Conservation (phyloP, 306 rosid species). For the Erythrophleum fordii region DNA sequence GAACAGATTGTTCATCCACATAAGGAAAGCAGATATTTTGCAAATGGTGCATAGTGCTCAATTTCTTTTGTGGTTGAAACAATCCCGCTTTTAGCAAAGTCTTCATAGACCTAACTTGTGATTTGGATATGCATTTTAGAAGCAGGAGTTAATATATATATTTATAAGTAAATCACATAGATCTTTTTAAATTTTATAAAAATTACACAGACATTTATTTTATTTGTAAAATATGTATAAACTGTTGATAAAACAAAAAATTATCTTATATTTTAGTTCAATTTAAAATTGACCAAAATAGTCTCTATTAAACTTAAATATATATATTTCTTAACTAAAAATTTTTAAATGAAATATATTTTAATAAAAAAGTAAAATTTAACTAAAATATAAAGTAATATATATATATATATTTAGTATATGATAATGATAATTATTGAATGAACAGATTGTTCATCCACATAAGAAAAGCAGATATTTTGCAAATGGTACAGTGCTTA, state of each 20-base stretch:
- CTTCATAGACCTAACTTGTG: neutral
- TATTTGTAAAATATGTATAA: neutral
- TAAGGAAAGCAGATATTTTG: neutral
- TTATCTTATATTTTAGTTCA: no score
- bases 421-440: neutral
- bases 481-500: neutral
- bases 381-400: no score
- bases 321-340: no score
- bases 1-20: neutral
- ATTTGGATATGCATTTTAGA: neutral
- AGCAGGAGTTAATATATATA: no score
- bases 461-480: neutral
- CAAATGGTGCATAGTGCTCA: neutral
- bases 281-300: no score
- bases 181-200: no score
- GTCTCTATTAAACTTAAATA: no score
- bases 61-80: neutral
- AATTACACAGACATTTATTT: neutral
- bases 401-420: no score
- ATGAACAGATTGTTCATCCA: neutral
- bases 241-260: no score
- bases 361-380: no score
- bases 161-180: no score
- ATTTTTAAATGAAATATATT: no score
- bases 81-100: neutral